Percentiles rank a stretch among this genome's conserved stretches.
These are phyloP conservation scores for peach (Prunus persica) DNA, from an alignment of 306 rosid genomes.

Conservation along the genomic window Prunus_persica_NCBIv2 NC_034010.1:24778501-24779000, in stretches of 20 bases:
- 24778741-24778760: background rate
- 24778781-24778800: background rate
- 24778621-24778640: background rate
- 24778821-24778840: background rate
- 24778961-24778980: background rate
- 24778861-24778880: background rate
- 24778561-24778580: background rate
- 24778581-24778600: background rate
- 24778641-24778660: background rate
- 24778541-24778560: background rate
- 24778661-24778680: background rate
- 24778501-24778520: background rate
- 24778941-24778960: background rate
- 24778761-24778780: background rate
- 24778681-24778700: background rate
- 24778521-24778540: background rate
- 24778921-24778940: background rate
- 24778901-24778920: background rate
- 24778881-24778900: background rate
- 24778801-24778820: background rate
- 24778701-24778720: background rate
- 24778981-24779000: background rate
- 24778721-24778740: background rate
- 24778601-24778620: background rate
- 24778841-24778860: background rate